Evolutionary conservation across 176 grass and related monocot species (phyloP), one percentile per base, ranked within the genome.

Genomic region (Sorghum bicolor): DNA sequence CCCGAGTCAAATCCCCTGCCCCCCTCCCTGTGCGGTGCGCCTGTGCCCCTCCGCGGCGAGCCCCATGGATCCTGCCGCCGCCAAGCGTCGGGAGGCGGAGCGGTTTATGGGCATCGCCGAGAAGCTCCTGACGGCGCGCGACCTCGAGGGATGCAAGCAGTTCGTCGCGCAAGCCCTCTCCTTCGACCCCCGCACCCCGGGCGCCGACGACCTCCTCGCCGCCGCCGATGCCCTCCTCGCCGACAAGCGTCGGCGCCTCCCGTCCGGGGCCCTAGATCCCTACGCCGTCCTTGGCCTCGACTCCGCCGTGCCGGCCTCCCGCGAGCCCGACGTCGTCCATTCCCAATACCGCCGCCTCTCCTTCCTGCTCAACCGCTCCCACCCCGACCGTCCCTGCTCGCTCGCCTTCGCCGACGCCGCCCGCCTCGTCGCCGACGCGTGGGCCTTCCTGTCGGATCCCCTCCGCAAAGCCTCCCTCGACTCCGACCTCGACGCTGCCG

Each of bases 161-260:
- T 71, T 81, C 32, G 66, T 29, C 47, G 67, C 66, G 13, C 47
- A 70, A 33, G 65, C 79, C 2, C 79, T 57, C 82, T 70, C 88
- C 86, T 45, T 77, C 80, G 64, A 89, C 86, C 20, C 68, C 43
- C 19, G 84, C 80, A 77, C 79, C 58, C 88, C 89, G 9, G 90
- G 76, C 48, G 90, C 79, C 9, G 90, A 89, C 41, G 92, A 87
- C 37, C 92, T 86, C 68, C 88, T 89, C 22, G 89, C 80, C 24
- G 86, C 83, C 36, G 86, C 53, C 47, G 79, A 70, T 16, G 65
- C 67, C 45, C 79, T 81, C 79, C 45, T 57, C 65, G 65, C 79
- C 31, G 47, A 66, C 31, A 45, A 52, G 79, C 45, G 78, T 31
- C 64, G 44, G 22, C 79, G 65, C 65, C 65, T 81, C 22, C 47